These are phyloP conservation scores for Phytophthora tubulina DNA, from an alignment of 352 stramenopile species.

Conservation along the genomic window DNA sequence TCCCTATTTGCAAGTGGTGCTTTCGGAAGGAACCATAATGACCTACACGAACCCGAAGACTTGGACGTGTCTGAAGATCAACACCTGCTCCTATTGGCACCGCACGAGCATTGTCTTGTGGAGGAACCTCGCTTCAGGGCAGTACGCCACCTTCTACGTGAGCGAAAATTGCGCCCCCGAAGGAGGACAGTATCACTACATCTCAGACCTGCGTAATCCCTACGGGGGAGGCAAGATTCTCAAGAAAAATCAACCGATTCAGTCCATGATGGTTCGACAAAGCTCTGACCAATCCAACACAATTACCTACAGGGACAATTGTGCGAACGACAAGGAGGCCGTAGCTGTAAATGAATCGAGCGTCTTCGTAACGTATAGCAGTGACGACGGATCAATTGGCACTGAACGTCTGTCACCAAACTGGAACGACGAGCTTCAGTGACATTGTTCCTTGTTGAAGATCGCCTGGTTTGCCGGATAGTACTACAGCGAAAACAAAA, in stretches of 20 bases:
- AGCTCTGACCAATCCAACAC: not conserved
- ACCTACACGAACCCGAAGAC: conserved; percentile 7
- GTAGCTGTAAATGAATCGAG: not conserved
- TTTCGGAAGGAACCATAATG: not conserved
- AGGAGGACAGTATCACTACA: conserved; percentile 8
- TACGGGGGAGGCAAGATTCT: not conserved
- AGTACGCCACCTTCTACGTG: conserved; percentile 19
- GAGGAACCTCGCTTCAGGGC: conserved; percentile 8
- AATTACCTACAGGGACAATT: conserved; percentile 18
- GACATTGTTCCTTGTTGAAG: not conserved
- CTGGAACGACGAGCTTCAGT: not conserved
- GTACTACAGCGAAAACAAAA: too few relatives aligned
- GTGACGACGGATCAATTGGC: not conserved
- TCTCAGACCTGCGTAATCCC: conserved; percentile 5
- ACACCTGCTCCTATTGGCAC: conserved; percentile 18
- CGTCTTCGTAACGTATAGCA: not conserved
- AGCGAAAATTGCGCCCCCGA: conserved; percentile 15
- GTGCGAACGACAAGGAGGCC: conserved; percentile 1
- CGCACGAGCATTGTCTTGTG: not conserved
- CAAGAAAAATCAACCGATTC: conserved; percentile 10
- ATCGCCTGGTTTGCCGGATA: too few relatives aligned
- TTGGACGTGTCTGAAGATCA: conserved; percentile 23
- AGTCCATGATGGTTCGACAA: conserved; percentile 21
- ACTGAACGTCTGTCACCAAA: not conserved
- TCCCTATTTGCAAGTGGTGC: not conserved